These are phyloP conservation scores for Saturnispora quitensis DNA, from an alignment of 805 yeast species.

Conservation along the genomic window DNA sequence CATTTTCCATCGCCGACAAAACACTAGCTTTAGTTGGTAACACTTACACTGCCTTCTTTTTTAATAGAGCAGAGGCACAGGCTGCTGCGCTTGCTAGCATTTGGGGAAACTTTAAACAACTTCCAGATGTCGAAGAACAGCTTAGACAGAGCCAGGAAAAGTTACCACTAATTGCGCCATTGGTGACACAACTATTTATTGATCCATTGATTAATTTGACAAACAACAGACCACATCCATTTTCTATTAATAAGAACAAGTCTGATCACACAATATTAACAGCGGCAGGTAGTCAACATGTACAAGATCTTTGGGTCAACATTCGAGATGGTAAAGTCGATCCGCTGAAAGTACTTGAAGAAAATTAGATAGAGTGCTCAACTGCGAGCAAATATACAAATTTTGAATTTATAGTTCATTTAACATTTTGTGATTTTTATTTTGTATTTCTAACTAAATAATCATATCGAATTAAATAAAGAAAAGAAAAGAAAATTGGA, in stretches of 20 bases:
- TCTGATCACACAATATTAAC: slow-evolving; percentile 12
- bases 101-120: slow-evolving; percentile 34
- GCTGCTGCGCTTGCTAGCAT: slow-evolving; percentile 48
- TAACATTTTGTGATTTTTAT: no score
- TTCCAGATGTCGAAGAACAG: slow-evolving; percentile 37
- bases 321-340: slow-evolving; percentile 13
- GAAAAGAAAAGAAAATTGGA: no score
- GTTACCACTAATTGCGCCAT: slow-evolving; percentile 1
- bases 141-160: slow-evolving; percentile 15
- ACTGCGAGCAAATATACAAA: no score
- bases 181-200: slow-evolving; percentile 11
- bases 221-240: slow-evolving; percentile 15
- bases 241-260: slow-evolving; percentile 9
- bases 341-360: not conserved
- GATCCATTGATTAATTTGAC: slow-evolving; percentile 11
- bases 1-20: slow-evolving; percentile 36
- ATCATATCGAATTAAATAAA: no score
- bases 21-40: slow-evolving; percentile 35
- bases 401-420: no score
- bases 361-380: not conserved
- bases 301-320: slow-evolving; percentile 10
- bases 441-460: no score
- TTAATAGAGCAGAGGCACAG: slow-evolving; percentile 40
- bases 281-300: slow-evolving; percentile 6
- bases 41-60: slow-evolving; percentile 34